Evolutionary conservation across 805 yeast genomes (phyloP).

Genomic region (Pichia thaimueangensis): DNA sequence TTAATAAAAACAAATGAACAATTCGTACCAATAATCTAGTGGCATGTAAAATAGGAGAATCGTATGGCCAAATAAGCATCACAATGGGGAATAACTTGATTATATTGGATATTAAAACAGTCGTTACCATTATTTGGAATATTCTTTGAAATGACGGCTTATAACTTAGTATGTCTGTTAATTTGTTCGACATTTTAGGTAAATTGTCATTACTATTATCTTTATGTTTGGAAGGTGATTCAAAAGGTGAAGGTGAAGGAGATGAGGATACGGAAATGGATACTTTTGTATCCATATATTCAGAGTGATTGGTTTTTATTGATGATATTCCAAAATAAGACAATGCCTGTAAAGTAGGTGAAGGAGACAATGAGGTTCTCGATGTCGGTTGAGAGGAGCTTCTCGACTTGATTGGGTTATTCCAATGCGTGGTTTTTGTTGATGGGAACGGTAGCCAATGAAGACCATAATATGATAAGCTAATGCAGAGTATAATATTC

Average conservation of each 20-base stretch:
- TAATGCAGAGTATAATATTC: conserved; percentile 14
- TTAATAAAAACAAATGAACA: conserved; percentile 26
- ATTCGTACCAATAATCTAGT: conserved; percentile 29
- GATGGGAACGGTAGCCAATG: conserved; percentile 25
- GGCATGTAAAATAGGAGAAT: conserved; percentile 50
- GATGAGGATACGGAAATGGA: not conserved
- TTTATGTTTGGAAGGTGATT: not conserved
- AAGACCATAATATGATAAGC: conserved; percentile 10
- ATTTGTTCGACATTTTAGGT: too few relatives aligned
- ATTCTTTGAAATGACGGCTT: conserved; percentile 6
- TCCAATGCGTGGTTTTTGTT: not conserved
- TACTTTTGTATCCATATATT: not conserved
- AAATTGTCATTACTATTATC: not conserved
- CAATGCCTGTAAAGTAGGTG: not conserved
- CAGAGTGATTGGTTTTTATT: not conserved
- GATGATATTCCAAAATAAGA: not conserved
- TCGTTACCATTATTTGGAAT: conserved; percentile 40
- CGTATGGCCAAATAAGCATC: conserved; percentile 96
- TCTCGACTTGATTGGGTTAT: not conserved
- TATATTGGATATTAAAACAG: conserved; percentile 69
- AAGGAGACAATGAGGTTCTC: conserved; percentile 5
- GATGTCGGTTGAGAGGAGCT: conserved; percentile 6
- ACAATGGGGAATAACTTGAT: conserved; percentile 83
- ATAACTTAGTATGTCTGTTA: not conserved
- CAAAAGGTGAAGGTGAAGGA: not conserved